Conservation (phyloP, 2,329 filamentous ascomycete species). For the Aquanectria penicillioides region DNA sequence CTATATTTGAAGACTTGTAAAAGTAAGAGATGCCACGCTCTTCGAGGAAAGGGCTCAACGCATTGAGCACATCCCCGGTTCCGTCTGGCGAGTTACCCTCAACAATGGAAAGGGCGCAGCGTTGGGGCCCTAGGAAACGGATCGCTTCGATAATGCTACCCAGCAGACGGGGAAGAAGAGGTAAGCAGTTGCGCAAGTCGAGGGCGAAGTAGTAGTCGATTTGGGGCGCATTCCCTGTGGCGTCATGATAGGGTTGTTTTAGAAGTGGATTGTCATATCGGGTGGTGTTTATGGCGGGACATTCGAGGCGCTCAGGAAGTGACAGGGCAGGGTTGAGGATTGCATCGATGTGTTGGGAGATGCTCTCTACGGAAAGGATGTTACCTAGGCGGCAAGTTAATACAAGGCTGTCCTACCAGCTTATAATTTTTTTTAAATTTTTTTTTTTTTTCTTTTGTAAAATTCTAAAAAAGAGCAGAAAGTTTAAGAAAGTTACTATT, state of each 20-base stretch:
- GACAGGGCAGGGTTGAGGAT: constrained; percentile 44
- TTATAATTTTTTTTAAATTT: no score
- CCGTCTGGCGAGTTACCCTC: constrained; percentile 66
- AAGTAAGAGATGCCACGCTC: constrained; percentile 52
- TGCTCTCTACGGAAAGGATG: not conserved
- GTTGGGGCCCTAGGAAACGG: constrained; percentile 58
- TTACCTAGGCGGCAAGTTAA: constrained; percentile 39
- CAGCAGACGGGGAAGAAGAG: constrained; percentile 60
- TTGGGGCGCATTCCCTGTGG: not conserved
- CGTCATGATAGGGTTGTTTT: not conserved
- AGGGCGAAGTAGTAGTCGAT: constrained; percentile 62
- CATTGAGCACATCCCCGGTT: constrained; percentile 59
- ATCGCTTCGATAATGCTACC: constrained; percentile 62
- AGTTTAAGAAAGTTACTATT: accelerated
- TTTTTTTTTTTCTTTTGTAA: no score
- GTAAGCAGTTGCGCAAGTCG: constrained; percentile 56
- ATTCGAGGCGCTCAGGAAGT: constrained; percentile 47
- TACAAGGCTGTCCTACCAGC: no score
- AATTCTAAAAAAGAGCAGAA: no score
- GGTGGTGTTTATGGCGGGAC: constrained; percentile 36
- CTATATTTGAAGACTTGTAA: constrained; percentile 53
- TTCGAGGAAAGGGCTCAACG: constrained; percentile 52
- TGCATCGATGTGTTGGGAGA: constrained; percentile 41
- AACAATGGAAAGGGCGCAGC: constrained; percentile 64
- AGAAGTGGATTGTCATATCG: constrained; percentile 37